phyloP scores from a whole-genome alignment of 169 alveolate genomes.

The Gregarina niphandrodes region DNA sequence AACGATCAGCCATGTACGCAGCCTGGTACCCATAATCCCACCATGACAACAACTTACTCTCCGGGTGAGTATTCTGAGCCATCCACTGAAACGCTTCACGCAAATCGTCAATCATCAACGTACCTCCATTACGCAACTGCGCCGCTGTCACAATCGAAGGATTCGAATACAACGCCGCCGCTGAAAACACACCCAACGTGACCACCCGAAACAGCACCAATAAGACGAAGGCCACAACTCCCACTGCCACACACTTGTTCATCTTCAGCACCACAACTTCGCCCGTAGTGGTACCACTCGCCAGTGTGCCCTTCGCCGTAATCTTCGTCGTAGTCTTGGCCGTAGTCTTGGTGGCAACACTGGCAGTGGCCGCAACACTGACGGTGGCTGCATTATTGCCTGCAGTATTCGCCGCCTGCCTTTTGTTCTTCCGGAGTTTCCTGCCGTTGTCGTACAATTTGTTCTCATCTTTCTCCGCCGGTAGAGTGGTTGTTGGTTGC shows the following conservation, averaged over 20 bases:
- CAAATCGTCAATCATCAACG: slow-evolving; percentile 78
- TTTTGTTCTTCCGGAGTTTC: background rate
- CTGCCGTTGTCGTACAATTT: background rate
- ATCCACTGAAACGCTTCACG: slow-evolving; percentile 95
- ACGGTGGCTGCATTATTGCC: slow-evolving; percentile 1
- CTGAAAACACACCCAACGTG: too few species aligned
- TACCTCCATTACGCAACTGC: slow-evolving; percentile 43
- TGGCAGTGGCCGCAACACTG: slow-evolving; percentile 1
- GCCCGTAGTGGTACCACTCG: background rate
- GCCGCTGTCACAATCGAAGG: background rate
- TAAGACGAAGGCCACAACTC: slow-evolving; percentile 3
- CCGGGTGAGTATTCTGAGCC: slow-evolving; percentile 67
- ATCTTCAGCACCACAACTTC: background rate
- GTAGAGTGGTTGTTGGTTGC: background rate
- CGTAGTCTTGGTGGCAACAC: slow-evolving; percentile 2
- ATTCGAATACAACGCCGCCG: too few species aligned
- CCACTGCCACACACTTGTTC: background rate
- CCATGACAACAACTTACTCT: slow-evolving; percentile 81
- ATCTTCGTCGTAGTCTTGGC: too few species aligned
- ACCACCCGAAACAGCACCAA: slow-evolving; percentile 9
- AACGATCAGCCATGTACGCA: slow-evolving; percentile 78
- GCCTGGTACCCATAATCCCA: slow-evolving; percentile 98
- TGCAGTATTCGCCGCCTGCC: background rate
- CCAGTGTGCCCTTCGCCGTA: slow-evolving; percentile 1
- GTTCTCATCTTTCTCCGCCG: background rate